Evolutionary conservation across 73 alveolate genomes (phyloP).

Genomic region (Blepharisma japonicum): DNA sequence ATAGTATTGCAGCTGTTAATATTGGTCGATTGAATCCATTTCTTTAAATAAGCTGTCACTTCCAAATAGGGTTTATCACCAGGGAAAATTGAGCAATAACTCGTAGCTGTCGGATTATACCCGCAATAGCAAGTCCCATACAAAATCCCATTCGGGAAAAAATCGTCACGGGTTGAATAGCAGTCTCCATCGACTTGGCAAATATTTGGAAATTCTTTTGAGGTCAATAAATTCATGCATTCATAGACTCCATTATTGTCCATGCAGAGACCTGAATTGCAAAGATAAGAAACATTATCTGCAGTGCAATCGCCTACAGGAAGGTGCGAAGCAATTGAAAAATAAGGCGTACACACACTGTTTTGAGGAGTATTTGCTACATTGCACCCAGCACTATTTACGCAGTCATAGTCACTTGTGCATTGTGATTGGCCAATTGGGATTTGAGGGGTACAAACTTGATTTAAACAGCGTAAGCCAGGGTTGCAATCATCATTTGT

Average conservation of each 20-base stretch:
- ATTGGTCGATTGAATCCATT: background rate
- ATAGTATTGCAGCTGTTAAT: background rate
- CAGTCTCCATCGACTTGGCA: background rate
- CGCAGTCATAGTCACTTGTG: conserved; percentile 13
- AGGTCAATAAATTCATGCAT: no score
- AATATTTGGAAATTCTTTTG: no score
- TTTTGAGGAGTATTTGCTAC: background rate
- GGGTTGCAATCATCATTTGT: background rate
- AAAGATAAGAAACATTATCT: background rate
- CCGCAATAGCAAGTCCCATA: conserved; percentile 18
- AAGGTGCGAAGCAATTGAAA: background rate
- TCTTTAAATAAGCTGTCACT: background rate
- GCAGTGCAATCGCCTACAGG: background rate
- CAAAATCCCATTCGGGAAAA: background rate
- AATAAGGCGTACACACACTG: background rate
- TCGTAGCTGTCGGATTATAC: background rate
- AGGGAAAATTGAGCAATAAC: conserved; percentile 1
- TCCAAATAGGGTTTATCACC: background rate
- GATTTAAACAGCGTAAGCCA: background rate
- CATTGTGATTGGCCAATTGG: background rate
- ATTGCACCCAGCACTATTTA: background rate
- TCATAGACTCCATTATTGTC: no score
- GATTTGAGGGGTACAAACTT: background rate
- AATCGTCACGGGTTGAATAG: background rate
- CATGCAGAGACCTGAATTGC: background rate